Percentiles rank a stretch among this genome's conserved stretches.
phyloP scores from a whole-genome alignment of 805 yeast genomes.

The Torulaspora franciscae region DNA sequence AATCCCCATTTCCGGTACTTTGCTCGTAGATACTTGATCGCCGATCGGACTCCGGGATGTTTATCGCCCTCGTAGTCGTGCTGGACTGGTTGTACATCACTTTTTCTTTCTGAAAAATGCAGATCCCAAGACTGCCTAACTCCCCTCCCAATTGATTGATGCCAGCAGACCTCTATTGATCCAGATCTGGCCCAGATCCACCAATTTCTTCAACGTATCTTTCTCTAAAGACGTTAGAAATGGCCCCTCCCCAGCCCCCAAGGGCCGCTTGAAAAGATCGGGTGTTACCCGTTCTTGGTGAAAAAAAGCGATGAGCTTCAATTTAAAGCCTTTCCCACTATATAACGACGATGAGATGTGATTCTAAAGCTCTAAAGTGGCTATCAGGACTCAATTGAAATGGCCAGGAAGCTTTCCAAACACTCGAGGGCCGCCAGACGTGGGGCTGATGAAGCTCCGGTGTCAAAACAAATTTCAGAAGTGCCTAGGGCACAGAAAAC shows the following conservation, averaged over 20 bases:
- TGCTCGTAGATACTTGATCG: neutral
- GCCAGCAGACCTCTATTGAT: neutral
- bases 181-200: neutral
- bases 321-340: neutral
- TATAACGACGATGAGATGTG: neutral
- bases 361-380: neutral
- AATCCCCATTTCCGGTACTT: slow-evolving; percentile 22
- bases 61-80: slow-evolving; percentile 1
- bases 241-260: neutral
- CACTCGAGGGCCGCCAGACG: slow-evolving; percentile 77
- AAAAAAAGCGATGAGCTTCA: slow-evolving; percentile 5
- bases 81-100: neutral
- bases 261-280: neutral
- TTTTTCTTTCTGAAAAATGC: neutral
- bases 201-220: neutral
- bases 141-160: neutral
- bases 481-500: slow-evolving; percentile 58
- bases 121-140: neutral
- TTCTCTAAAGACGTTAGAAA: neutral
- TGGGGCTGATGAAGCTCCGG: slow-evolving; percentile 46
- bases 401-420: slow-evolving; percentile 47
- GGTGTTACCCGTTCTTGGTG: neutral
- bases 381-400: slow-evolving; percentile 22
- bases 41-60: neutral
- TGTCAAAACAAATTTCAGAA: slow-evolving; percentile 45